Base-by-base conservation (phyloP, 176 grass and related monocot species). In the Metroxylon sagu region DNA sequence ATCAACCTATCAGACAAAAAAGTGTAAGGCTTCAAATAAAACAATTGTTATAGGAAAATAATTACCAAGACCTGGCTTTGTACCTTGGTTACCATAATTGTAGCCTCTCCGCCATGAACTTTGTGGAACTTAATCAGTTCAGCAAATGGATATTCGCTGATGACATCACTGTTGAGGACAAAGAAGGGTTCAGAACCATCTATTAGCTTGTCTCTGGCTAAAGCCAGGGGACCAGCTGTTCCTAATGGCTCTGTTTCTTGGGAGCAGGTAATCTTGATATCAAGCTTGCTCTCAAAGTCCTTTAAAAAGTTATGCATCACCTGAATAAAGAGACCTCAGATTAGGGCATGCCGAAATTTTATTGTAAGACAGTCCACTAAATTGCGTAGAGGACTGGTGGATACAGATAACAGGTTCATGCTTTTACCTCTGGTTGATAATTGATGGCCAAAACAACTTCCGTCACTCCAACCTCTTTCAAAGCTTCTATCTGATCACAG, bases 1-100 rank as follows among this genome's bases (percentile, higher is more conserved):
- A 29, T 62, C 60, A 48, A 62, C 60, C 60, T 43, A 14, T 43
- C 10, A 43, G 35, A 43, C 14, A 43, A 43, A 43, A 43, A 43
- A 12, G 8, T 7, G 2, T 43, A 0, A 43, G 35, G 35, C 35
- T 43, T 7, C 8, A 43, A 14, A 43, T 14, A 14, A 43, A 43
- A 43, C 10, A 43, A 43, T 3, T 43, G 35, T 43, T 43, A 14
- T 2, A 43, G 35, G 8, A 43, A 43, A 43, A 43, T 43, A 14
- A 43, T 43, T 43, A 14, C 35, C 10, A 43, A 14, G 10, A 43
- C 35, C 12, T 43, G 35, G 8, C 10, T 14, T 14, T 14, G 14
- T 43, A 62, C 60, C 60, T 62, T 62, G n/a, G 60, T 62, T 19
- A 62, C 60, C 60, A 62, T 62, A 48, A 62, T 62, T 15, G 60